phyloP scores from a whole-genome alignment of 75 land plant genomes.

The Adiantum capillusveneris region DNA sequence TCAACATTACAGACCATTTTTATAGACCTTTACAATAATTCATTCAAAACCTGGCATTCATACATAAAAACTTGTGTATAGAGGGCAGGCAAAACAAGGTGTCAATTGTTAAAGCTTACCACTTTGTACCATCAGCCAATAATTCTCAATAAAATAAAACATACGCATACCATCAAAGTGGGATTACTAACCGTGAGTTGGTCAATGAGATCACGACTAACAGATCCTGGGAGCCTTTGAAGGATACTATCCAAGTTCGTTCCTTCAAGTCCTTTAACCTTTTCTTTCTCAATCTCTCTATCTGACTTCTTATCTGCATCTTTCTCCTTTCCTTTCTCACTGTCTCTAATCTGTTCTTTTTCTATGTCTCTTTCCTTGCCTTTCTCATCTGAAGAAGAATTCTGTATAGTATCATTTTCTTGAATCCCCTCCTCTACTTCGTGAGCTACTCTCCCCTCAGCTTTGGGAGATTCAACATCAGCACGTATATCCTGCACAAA shows the following conservation, averaged over 20 bases:
- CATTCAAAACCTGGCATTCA: no score
- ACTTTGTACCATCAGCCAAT: no score
- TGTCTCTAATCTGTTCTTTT: constrained; percentile 33
- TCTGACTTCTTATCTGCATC: constrained; percentile 52
- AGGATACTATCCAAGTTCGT: constrained; percentile 76
- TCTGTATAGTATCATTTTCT: constrained; percentile 12
- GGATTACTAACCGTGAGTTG: constrained; percentile 66
- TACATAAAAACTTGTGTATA: no score
- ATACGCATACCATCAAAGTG: no score
- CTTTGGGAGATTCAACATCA: background rate
- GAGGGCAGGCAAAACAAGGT: no score
- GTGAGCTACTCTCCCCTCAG: constrained; percentile 7
- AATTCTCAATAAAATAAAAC: no score
- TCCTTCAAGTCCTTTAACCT: constrained; percentile 75
- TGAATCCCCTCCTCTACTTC: constrained; percentile 28
- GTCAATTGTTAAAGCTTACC: no score
- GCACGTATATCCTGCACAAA: constrained; percentile 1
- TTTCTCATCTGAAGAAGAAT: constrained; percentile 37
- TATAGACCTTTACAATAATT: no score
- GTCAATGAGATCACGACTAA: constrained; percentile 98
- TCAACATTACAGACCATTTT: no score
- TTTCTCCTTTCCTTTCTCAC: constrained; percentile 62
- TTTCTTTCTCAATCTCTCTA: constrained; percentile 72
- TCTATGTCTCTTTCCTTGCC: constrained; percentile 52
- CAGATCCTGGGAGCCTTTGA: constrained; percentile 91